Base-by-base conservation (phyloP, 2,329 filamentous ascomycete genomes). In the Talaromyces sp. region DNA sequence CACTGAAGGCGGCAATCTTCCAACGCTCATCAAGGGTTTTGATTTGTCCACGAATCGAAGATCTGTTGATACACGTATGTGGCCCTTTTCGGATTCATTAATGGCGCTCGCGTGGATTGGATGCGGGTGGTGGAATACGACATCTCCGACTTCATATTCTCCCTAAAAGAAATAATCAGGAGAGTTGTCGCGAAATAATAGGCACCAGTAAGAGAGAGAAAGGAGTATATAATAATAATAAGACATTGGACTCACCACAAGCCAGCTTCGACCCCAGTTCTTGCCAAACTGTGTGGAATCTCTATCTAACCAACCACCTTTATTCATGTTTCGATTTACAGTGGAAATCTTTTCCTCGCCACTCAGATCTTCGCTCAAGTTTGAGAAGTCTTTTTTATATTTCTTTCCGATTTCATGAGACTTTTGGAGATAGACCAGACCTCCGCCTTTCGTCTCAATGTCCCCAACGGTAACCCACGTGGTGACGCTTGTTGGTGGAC, bases 401-500 rank as follows among this genome's bases (percentile, higher is more conserved):
- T 51, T 21, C n/a, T 26, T 8, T 9, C 49, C 49, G 17, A 51
- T 51, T 9, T 51, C 49, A 21, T 21, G n/a, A 14, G 49, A 51
- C 27, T 26, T 51, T 6, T 19, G 21, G 10, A 51, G 49, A 26
- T 51, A 51, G 21, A 51, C 27, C 6, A 51, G 21, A 0, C 84
- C 84, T 4, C 84, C 84, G 0, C 84, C 83, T 54, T 81, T 77
- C 6, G 84, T 56, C 21, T 76, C 73, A 4, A 85, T 68, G 66
- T 84, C 80, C 0, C 82, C 82, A 64, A 85, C 82, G 0, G 82
- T 80, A 0, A 85, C 78, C 83, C 83, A 86, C 0, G 81, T 82
- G 4, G 83, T 85, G 0, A 85, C 70, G 26, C 77, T 78, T 0
- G 81, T 83, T 1, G 80, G 78, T 56, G 84, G 82, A 1, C 82